Conservation (phyloP, 805 yeast species). For the Trichomonascus vanleenenianus region DNA sequence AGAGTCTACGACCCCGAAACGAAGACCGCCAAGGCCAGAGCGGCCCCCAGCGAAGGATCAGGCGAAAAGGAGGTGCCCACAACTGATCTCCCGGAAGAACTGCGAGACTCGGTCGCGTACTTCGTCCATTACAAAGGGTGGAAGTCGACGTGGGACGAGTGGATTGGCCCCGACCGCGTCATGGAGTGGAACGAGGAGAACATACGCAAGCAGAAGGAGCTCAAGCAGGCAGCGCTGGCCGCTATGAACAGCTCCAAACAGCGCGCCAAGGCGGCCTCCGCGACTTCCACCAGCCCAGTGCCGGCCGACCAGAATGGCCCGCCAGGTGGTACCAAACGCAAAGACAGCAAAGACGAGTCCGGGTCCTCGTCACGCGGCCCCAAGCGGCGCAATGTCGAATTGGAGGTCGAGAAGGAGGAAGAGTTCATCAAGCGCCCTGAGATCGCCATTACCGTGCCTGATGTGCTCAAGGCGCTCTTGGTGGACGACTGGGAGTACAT, state of each 20-base stretch:
- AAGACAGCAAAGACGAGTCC: slow-evolving; percentile 11
- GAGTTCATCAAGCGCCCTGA: slow-evolving; percentile 36
- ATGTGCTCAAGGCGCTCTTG: slow-evolving; percentile 55
- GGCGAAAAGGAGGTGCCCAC: slow-evolving; percentile 16
- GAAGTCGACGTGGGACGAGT: slow-evolving; percentile 95
- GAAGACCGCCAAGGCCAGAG: slow-evolving; percentile 10
- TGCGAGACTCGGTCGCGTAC: slow-evolving; percentile 38
- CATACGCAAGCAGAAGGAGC: slow-evolving; percentile 50
- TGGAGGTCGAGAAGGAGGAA: slow-evolving; percentile 30
- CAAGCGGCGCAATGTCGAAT: slow-evolving; percentile 14
- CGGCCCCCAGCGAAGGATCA: slow-evolving; percentile 11
- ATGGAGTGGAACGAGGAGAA: slow-evolving; percentile 65
- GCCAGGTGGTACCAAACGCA: slow-evolving; percentile 13
- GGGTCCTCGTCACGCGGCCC: slow-evolving; percentile 2
- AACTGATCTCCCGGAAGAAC: slow-evolving; percentile 31
- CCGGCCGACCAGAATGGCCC: slow-evolving; percentile 2
- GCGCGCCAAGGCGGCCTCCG: slow-evolving; percentile 10
- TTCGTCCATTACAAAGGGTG: slow-evolving; percentile 90
- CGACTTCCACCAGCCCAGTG: background rate
- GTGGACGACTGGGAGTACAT: slow-evolving; percentile 93
- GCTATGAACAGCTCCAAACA: slow-evolving; percentile 16
- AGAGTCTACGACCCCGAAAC: slow-evolving; percentile 50
- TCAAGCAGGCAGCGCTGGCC: slow-evolving; percentile 42
- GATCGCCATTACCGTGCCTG: slow-evolving; percentile 52
- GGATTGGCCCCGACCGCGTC: slow-evolving; percentile 71